A percentile compares a stretch with the other conserved stretches of the same genome.
phyloP scores from a whole-genome alignment of 306 rosid genomes.

The Senna siamea region DNA sequence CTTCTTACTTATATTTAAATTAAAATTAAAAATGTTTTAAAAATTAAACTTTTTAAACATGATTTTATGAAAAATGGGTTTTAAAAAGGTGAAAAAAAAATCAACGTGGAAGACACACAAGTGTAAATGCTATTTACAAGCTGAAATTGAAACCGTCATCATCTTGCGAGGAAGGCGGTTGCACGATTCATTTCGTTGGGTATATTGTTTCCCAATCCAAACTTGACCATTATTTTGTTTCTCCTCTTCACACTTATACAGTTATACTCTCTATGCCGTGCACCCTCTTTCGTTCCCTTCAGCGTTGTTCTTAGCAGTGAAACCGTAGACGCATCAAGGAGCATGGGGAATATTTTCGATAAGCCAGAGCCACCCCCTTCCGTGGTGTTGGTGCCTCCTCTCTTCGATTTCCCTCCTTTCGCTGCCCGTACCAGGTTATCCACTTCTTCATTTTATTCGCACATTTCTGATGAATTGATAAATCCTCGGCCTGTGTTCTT shows the following conservation, averaged over 20 bases:
- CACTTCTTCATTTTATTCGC: not conserved
- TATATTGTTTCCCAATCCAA: not conserved
- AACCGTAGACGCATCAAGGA: not conserved
- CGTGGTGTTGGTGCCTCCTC: conserved; percentile 93
- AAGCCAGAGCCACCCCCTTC: conserved; percentile 65
- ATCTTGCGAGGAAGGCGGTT: conserved; percentile 23
- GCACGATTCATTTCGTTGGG: not conserved
- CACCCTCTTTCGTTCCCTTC: not conserved
- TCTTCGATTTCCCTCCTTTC: conserved; percentile 94
- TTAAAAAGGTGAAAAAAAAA: no score
- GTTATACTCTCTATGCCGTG: not conserved
- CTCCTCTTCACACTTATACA: conserved; percentile 29
- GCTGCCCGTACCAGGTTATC: conserved; percentile 83
- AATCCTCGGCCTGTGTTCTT: not conserved
- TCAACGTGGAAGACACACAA: no score
- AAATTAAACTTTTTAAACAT: no score
- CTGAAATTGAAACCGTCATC: conserved; percentile 13
- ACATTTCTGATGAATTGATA: not conserved
- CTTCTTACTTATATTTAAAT: no score
- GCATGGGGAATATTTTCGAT: conserved; percentile 51
- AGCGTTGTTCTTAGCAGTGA: not conserved
- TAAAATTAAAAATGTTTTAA: no score
- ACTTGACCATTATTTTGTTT: not conserved
- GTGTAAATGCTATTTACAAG: no score
- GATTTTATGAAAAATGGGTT: no score